A percentile compares a stretch with the other conserved stretches of the same genome.
Evolutionary conservation across 208 protist genomes (phyloP).

Genomic region (Angomonas desouzai): DNA sequence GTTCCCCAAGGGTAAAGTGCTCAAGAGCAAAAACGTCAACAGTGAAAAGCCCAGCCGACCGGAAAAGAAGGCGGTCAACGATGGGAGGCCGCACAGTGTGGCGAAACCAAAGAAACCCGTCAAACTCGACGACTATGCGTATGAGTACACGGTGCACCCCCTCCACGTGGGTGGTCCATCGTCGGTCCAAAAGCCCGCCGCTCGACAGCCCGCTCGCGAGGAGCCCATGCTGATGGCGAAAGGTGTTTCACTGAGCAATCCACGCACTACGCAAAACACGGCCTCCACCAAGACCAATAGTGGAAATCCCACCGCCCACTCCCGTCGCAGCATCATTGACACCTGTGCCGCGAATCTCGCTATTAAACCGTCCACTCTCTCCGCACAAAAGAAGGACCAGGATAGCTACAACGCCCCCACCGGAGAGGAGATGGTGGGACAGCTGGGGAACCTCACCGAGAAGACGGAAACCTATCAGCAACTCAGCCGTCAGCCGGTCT

Average conservation of each 20-base stretch:
- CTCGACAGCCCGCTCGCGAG: not conserved
- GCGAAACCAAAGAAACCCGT: not conserved
- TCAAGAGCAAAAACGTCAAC: slow-evolving; percentile 10
- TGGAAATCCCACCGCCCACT: not conserved
- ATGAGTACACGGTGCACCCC: slow-evolving; percentile 18
- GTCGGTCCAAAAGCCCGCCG: too few species aligned
- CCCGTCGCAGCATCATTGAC: slow-evolving; percentile 15
- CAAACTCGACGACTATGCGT: slow-evolving; percentile 7
- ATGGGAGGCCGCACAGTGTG: not conserved
- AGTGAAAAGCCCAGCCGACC: not conserved
- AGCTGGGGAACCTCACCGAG: slow-evolving; percentile 1
- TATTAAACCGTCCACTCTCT: not conserved
- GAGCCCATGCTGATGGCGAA: not conserved
- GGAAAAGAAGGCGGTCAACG: not conserved
- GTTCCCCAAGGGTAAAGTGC: slow-evolving; percentile 16
- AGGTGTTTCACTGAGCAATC: not conserved
- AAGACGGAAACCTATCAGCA: not conserved
- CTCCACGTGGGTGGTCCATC: slow-evolving; percentile 5
- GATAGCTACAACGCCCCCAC: not conserved
- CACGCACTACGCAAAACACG: not conserved
- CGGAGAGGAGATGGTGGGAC: not conserved
- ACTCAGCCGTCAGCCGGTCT: slow-evolving; percentile 2
- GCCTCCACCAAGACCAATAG: not conserved
- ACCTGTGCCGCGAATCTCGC: slow-evolving; percentile 8
- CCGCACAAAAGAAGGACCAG: not conserved